phyloP scores from a whole-genome alignment of 2,329 filamentous ascomycete genomes.

The Penicillium sp. region DNA sequence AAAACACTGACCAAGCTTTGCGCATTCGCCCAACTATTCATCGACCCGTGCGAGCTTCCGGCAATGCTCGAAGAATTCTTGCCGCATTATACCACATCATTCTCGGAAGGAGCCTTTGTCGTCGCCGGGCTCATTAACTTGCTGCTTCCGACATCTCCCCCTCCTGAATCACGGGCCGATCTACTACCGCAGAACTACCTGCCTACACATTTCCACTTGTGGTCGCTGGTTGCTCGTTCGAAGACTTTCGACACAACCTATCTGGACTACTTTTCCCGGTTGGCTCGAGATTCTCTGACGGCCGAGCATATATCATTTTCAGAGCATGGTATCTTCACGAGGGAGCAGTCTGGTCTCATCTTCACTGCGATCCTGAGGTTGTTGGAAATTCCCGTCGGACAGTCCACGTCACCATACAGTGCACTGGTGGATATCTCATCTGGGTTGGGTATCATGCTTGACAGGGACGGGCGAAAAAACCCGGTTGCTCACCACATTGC shows the following conservation, averaged over 20 bases:
- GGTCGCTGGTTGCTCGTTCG: conserved; percentile 88
- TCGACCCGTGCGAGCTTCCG: conserved; percentile 81
- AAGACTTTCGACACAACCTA: conserved; percentile 82
- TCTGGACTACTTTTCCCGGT: conserved; percentile 81
- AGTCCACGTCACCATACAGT: conserved; percentile 89
- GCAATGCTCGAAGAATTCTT: conserved; percentile 76
- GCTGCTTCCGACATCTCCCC: conserved; percentile 76
- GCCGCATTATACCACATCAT: conserved; percentile 88
- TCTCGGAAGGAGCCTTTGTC: conserved; percentile 86
- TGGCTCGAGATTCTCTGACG: conserved; percentile 77
- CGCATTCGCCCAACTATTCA: conserved; percentile 85
- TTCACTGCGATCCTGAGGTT: conserved; percentile 87
- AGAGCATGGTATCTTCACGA: conserved; percentile 85
- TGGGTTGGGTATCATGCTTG: conserved; percentile 79
- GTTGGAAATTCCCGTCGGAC: conserved; percentile 92
- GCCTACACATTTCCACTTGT: conserved; percentile 92
- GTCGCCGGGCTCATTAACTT: conserved; percentile 85
- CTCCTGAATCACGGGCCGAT: conserved; percentile 63
- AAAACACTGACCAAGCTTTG: conserved; percentile 82
- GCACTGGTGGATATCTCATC: conserved; percentile 72
- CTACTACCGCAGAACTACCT: conserved; percentile 86
- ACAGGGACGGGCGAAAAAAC: conserved; percentile 90
- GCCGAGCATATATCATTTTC: conserved; percentile 74
- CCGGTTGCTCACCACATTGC: conserved; percentile 89
- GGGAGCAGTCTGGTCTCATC: conserved; percentile 84